Base-by-base conservation (phyloP, 148 eudicot genomes). In the Mesembryanthemum crystallinum region DNA sequence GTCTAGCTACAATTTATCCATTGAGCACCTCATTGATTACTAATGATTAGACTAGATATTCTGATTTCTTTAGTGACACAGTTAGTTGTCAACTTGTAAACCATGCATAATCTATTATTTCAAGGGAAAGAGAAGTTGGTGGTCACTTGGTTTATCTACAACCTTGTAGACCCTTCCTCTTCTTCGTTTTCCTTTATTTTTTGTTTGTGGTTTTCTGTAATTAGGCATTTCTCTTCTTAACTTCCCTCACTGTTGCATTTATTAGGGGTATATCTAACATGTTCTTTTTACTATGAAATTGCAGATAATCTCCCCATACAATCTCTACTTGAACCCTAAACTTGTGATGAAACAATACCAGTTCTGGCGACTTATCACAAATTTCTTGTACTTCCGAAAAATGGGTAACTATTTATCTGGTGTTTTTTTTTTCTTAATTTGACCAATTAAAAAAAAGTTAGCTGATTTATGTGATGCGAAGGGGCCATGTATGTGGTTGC, bases 301-400 rank as follows among this genome's bases (percentile, higher is more conserved):
- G 90, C 94, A 94, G 98, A 92, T 94, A 65, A 92, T 94, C 75
- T 92, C 98, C 59, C 97, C 97, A 1, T 83, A 89, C 74, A 88
- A 92, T 77, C 73, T 95, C 62, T 95, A 95, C 84, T 83, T 95
- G 90, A 87, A 92, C 67, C 98, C 98, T 10, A 87, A 61, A 76
- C 92, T 89, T 57, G 98, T 95, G 62, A 85, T 92, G 82, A 95
- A 95, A 85, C 92, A 89, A 32, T 95, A 95, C 78, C 96, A 95
- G 79, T 68, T 90, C 65, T 95, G 99, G 99, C 90, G 99, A 13
- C 94, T 95, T 42, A 66, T 95, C 35, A 95, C 99, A 57, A 95
- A 95, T 79, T 95, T 95, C 82, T 81, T 95, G 64, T 95, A 95
- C 84, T 92, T 95, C 86, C 88, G 99, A 47, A 95, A 95, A 65